phyloP scores from a whole-genome alignment of 306 rosid species.

The Rosa lucieae region DNA sequence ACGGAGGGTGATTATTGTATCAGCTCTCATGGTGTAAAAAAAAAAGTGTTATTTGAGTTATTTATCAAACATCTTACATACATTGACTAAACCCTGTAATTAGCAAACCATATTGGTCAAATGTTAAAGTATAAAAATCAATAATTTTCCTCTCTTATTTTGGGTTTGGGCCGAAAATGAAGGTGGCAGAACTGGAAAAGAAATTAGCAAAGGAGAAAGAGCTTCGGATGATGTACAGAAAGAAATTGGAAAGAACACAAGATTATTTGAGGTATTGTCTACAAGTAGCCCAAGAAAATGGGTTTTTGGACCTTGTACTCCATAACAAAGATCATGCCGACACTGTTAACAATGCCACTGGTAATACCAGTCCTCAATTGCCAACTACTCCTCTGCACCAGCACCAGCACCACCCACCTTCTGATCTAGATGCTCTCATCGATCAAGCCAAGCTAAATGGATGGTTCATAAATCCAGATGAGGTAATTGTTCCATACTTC shows the following conservation, averaged over 20 bases:
- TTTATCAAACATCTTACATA: background rate
- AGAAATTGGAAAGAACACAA: slow-evolving; percentile 47
- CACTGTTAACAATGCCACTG: background rate
- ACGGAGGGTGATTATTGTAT: no score
- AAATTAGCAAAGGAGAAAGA: slow-evolving; percentile 62
- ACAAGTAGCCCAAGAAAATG: slow-evolving; percentile 75
- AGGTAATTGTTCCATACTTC: slow-evolving; percentile 37
- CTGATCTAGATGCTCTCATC: slow-evolving; percentile 39
- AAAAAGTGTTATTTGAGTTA: background rate
- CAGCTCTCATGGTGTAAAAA: no score
- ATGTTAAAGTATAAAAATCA: background rate
- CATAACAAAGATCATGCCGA: slow-evolving; percentile 17
- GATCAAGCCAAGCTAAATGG: slow-evolving; percentile 63
- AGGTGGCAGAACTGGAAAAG: slow-evolving; percentile 63
- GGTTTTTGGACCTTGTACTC: slow-evolving; percentile 49
- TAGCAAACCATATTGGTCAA: background rate
- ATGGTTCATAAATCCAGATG: slow-evolving; percentile 63
- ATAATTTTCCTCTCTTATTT: background rate
- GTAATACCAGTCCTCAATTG: background rate
- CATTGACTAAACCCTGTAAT: background rate
- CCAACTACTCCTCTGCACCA: slow-evolving; percentile 24
- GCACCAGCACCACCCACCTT: slow-evolving; percentile 25
- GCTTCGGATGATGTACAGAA: slow-evolving; percentile 29
- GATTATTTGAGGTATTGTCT: slow-evolving; percentile 69
- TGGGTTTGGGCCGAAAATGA: slow-evolving; percentile 4